A percentile compares a stretch with the other conserved stretches of the same genome.
These are phyloP conservation scores for Fragaria nilgerrensis DNA, from an alignment of 306 rosid genomes.

Conservation along the genomic window DNA sequence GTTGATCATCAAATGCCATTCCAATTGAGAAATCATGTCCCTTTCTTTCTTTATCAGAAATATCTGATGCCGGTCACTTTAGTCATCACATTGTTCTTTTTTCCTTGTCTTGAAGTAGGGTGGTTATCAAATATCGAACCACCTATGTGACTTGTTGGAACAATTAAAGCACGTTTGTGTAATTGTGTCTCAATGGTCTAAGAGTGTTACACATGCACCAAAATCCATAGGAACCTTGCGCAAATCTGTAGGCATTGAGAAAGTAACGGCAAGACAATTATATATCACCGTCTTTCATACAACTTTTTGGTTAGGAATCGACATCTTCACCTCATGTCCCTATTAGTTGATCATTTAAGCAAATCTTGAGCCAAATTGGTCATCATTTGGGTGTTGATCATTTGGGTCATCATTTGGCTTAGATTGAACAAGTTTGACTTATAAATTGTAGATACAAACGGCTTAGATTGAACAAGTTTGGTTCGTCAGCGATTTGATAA, in stretches of 20 bases:
- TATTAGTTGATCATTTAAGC: too few relatives aligned
- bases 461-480: too few relatives aligned
- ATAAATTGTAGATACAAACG: too few relatives aligned
- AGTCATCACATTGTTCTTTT: conserved; percentile 5
- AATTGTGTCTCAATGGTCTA: neutral
- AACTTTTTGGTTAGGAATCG: too few relatives aligned
- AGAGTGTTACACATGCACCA: neutral
- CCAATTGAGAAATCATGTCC: neutral
- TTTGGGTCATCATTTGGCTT: too few relatives aligned
- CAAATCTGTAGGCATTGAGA: neutral
- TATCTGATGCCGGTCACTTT: conserved; percentile 24
- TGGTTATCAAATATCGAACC: conserved; percentile 9
- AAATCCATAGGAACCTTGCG: neutral
- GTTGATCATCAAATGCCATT: neutral
- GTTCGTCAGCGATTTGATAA: too few relatives aligned
- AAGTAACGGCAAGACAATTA: too few relatives aligned
- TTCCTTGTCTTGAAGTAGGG: neutral
- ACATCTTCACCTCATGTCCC: too few relatives aligned
- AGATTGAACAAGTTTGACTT: too few relatives aligned
- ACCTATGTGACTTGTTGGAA: conserved; percentile 10
- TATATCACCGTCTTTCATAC: too few relatives aligned
- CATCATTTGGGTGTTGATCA: too few relatives aligned
- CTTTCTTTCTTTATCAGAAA: conserved; percentile 11
- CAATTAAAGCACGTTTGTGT: neutral
- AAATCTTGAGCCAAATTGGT: too few relatives aligned